Evolutionary conservation across 768 basidiomycete genomes (phyloP), one percentile per base, ranked within the genome.

Genomic region (Hirschioporus abietinus): DNA sequence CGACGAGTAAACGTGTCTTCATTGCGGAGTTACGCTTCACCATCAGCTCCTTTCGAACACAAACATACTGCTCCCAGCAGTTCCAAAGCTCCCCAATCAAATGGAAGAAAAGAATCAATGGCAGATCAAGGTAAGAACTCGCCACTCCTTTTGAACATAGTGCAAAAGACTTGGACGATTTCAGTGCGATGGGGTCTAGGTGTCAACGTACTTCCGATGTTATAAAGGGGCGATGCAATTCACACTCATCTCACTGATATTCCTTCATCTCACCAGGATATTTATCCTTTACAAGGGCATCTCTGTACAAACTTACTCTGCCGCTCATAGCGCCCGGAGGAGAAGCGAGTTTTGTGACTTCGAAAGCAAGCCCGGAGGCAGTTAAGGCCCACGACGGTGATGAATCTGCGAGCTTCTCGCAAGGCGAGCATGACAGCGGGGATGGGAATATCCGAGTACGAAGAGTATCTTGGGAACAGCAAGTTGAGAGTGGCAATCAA

Each of bases 291-390:
- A 61, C 60, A 61, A 61, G 30, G 60, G 12, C 60, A 17, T 61
- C 60, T 25, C 30, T 61, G 3, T 61, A 61, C 60, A 61, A 61
- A 34, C 60, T 61, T 25, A 61, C 60, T 25, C 60, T 61, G 9
- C 60, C 60, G 12, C 60, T 61, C 25, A 23, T 34, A 25, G 25
- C 7, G 30, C 60, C 60, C 60, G 17, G 1, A 34, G 60, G 25
- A 25, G 60, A 61, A 25, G 10, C 24, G 24, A 34, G 23, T 15
- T 7, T 15, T 25, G 4, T 34, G 3, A 34, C 18, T 15, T 25
- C 60, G 25, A 61, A n/a, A 59, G 58, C 20, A 59, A 9, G 58
- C 58, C 20, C 60, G 3, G 60, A 12, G 17, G 25, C 12, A 4
- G 3, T 3, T 2, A 34, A 61, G 10, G 15, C 2, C 30, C 60